These are phyloP conservation scores for Coemansia sp. DNA, from an alignment of 192 early-diverging fungal genomes.

Conservation along the genomic window DNA sequence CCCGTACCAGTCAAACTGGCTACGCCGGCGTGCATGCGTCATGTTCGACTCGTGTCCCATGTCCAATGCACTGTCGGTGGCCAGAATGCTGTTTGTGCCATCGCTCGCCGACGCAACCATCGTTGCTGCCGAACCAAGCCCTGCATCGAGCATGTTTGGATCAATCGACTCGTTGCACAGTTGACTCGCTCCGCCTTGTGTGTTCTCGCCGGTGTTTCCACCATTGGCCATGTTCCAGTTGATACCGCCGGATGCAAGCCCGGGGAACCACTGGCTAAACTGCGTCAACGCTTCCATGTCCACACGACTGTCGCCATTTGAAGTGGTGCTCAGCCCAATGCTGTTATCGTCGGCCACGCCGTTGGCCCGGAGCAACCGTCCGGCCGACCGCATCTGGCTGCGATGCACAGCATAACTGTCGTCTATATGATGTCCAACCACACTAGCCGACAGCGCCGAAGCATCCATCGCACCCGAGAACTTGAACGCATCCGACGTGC, in stretches of 20 bases:
- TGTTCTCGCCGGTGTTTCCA: neutral
- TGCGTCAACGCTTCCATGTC: conserved; percentile 46
- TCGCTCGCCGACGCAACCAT: conserved; percentile 8
- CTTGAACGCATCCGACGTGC: conserved; percentile 13
- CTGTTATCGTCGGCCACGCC: conserved; percentile 52
- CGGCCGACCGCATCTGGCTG: conserved; percentile 42
- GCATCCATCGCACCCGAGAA: neutral
- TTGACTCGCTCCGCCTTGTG: neutral
- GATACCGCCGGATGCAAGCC: conserved; percentile 21
- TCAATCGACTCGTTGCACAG: conserved; percentile 46
- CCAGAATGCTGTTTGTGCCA: neutral
- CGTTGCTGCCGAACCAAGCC: conserved; percentile 19
- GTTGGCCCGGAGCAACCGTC: conserved; percentile 42
- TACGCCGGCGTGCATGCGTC: conserved; percentile 46
- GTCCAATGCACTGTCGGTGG: neutral
- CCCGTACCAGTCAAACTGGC: conserved; percentile 55
- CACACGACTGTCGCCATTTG: conserved; percentile 20
- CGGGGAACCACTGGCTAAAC: conserved; percentile 53
- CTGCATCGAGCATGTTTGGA: conserved; percentile 50
- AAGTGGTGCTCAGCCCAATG: conserved; percentile 47
- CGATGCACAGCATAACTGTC: conserved; percentile 15
- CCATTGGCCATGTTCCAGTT: conserved; percentile 22
- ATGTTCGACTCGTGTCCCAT: conserved; percentile 4
- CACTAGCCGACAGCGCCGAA: neutral
- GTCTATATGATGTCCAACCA: neutral